Conservation (phyloP, 1,284 basidiomycete genomes). For the Sphaerobolus stellatus region DNA sequence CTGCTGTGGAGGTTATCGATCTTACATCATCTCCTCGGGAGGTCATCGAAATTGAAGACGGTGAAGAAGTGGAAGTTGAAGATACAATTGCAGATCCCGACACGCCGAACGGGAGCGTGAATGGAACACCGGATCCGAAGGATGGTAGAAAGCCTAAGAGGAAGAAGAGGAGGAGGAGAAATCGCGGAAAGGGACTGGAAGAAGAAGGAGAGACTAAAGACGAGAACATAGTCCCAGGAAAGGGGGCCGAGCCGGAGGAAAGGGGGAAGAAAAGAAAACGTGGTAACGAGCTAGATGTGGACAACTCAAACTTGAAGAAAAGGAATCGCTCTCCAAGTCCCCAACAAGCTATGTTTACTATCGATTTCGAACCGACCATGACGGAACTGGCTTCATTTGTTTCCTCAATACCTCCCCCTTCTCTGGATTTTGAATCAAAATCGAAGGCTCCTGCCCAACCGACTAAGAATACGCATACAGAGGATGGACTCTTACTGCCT, state of each 20-base stretch:
- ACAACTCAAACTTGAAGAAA: neutral
- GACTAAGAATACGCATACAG: conserved; percentile 12
- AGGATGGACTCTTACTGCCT: conserved; percentile 50
- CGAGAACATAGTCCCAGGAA: conserved; percentile 12
- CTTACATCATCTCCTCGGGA: conserved; percentile 28
- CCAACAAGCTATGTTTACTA: conserved; percentile 7
- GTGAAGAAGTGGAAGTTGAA: conserved; percentile 17
- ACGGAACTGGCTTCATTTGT: conserved; percentile 11
- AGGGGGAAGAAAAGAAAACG: conserved; percentile 5
- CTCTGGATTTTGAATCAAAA: conserved; percentile 1
- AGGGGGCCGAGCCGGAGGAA: conserved; percentile 12
- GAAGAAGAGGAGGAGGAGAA: neutral
- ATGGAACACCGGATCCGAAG: neutral
- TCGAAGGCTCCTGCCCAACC: conserved; percentile 6
- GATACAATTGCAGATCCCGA: neutral
- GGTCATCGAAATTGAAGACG: conserved; percentile 28
- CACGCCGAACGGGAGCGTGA: neutral
- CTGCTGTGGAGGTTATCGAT: conserved; percentile 34
- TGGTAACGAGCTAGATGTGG: neutral
- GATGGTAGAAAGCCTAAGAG: conserved; percentile 12
- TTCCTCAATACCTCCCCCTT: neutral
- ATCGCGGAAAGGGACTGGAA: neutral
- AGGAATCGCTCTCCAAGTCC: neutral
- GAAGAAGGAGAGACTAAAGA: conserved; percentile 14
- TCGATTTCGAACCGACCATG: conserved; percentile 8